phyloP scores from a whole-genome alignment of 2,329 filamentous ascomycete genomes.

The Pleochaeta shiraiana region DNA sequence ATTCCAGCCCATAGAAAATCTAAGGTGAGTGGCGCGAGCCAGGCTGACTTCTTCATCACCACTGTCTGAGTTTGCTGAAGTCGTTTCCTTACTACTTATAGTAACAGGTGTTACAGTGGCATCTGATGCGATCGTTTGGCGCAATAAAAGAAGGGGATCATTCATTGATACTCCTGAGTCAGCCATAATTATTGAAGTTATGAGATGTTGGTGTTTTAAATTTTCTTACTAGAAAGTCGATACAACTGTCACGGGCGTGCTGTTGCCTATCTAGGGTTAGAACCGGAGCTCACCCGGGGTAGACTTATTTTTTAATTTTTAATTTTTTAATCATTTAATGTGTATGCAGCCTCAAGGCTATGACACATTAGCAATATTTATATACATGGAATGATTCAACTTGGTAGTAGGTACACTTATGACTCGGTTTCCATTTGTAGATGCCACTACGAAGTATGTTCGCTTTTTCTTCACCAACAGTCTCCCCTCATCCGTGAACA shows the following conservation, averaged over 20 bases:
- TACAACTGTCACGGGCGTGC: background rate
- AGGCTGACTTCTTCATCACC: conserved; percentile 34
- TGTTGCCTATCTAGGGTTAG: too few species aligned
- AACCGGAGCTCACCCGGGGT: background rate
- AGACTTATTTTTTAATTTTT: background rate
- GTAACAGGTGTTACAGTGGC: conserved; percentile 52
- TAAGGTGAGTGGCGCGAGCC: conserved; percentile 55
- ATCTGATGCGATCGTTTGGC: conserved; percentile 55
- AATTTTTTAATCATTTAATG: background rate
- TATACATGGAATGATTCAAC: too few species aligned
- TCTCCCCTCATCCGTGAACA: too few species aligned
- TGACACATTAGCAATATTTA: too few species aligned
- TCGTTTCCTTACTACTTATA: conserved; percentile 32
- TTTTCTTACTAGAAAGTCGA: too few species aligned
- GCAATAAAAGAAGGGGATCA: conserved; percentile 67
- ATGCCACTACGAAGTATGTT: too few species aligned
- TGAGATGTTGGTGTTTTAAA: too few species aligned
- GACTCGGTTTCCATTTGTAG: too few species aligned
- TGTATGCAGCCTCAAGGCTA: too few species aligned
- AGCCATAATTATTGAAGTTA: conserved; percentile 33
- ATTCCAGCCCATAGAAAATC: conserved; percentile 42
- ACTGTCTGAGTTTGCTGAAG: conserved; percentile 37
- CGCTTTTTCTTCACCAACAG: too few species aligned
- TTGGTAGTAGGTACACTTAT: too few species aligned
- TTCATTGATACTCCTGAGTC: conserved; percentile 28